phyloP scores from a whole-genome alignment of 352 stramenopile genomes.

The Pythium volutum region DNA sequence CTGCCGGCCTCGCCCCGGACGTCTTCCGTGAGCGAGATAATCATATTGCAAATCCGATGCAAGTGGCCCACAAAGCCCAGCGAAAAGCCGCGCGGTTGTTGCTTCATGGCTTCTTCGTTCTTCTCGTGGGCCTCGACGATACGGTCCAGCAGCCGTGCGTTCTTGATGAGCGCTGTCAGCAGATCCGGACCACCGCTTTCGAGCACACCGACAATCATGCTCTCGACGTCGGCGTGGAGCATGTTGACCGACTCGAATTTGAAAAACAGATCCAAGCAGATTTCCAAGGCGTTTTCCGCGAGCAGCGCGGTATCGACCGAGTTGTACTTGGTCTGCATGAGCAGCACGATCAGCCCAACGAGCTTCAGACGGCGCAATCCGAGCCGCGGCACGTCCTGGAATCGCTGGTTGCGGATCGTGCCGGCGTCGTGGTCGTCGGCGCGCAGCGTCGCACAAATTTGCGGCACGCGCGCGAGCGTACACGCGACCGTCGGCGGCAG shows the following conservation, averaged over 20 bases:
- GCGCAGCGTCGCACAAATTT: conserved; percentile 64
- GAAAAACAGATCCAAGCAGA: conserved; percentile 85
- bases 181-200: conserved; percentile 75
- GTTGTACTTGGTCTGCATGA: conserved; percentile 85
- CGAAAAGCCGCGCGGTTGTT: conserved; percentile 55
- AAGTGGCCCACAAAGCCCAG: conserved; percentile 82
- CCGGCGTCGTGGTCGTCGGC: conserved; percentile 58
- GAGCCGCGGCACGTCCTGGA: conserved; percentile 66
- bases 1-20: conserved; percentile 52
- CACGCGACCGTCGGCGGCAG: conserved; percentile 53
- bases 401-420: conserved; percentile 70
- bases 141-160: conserved; percentile 60
- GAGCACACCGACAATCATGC: conserved; percentile 81
- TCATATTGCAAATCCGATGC: conserved; percentile 85
- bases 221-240: conserved; percentile 83
- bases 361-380: conserved; percentile 80
- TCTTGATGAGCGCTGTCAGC: conserved; percentile 71
- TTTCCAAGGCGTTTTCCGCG: conserved; percentile 63
- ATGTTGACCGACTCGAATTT: conserved; percentile 88
- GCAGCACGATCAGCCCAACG: conserved; percentile 67
- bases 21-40: conserved; percentile 78
- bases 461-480: conserved; percentile 55
- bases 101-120: conserved; percentile 61
- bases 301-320: conserved; percentile 69
- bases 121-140: conserved; percentile 78